A percentile compares a stretch with the other conserved stretches of the same genome.
phyloP scores from a whole-genome alignment of 768 basidiomycete species.

The Gautieria morchelliformis region DNA sequence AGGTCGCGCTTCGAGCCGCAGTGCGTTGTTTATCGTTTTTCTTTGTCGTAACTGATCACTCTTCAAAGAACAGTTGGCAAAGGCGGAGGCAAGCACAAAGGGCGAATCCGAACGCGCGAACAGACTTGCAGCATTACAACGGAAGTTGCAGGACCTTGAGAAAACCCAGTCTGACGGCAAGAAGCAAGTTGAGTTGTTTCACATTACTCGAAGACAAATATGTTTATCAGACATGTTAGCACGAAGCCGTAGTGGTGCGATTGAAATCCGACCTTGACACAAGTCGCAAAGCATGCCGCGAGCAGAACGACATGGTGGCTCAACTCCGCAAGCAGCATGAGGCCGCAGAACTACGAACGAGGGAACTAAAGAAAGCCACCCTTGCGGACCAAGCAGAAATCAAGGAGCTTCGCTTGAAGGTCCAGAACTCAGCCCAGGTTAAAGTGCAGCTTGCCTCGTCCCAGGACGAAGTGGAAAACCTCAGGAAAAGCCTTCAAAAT shows the following conservation, averaged over 20 bases:
- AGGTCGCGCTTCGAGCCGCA: neutral
- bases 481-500: constrained; percentile 38
- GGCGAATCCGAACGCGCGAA: constrained; percentile 25
- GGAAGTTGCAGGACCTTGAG: constrained; percentile 58
- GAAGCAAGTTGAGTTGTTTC: constrained; percentile 40
- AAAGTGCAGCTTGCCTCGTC: constrained; percentile 40
- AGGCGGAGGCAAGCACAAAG: constrained; percentile 9
- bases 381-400: constrained; percentile 47
- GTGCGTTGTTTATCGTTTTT: neutral
- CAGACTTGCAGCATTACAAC: constrained; percentile 45
- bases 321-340: constrained; percentile 58
- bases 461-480: constrained; percentile 41
- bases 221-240: constrained; percentile 28
- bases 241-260: constrained; percentile 49
- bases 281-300: constrained; percentile 35
- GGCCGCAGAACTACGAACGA: constrained; percentile 44
- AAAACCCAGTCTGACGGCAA: constrained; percentile 54
- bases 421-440: constrained; percentile 50
- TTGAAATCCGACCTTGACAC: constrained; percentile 47
- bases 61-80: neutral
- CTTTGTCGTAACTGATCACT: no score
- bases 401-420: constrained; percentile 51
- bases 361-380: constrained; percentile 47
- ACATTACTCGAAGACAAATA: neutral
- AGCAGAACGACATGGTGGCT: constrained; percentile 44